Conservation (phyloP, 164 flowering plant species). For the Nymphaea thermarum region DNA sequence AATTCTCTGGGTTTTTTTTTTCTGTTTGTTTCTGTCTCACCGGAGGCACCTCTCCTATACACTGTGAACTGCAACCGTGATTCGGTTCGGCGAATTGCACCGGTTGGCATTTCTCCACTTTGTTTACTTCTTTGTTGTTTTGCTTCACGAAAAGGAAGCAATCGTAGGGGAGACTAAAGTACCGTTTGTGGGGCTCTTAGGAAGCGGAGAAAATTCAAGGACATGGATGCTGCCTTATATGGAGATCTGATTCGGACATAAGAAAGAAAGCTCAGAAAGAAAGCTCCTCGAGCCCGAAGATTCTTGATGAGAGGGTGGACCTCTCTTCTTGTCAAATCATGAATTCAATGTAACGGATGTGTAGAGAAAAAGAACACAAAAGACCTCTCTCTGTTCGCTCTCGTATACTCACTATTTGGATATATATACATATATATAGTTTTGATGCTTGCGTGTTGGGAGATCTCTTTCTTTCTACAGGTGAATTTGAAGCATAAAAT, state of each 20-base stretch:
- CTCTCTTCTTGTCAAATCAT: conserved; percentile 27
- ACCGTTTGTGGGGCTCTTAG: neutral
- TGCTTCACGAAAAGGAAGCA: neutral
- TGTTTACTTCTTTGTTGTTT: neutral
- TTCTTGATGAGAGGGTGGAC: conserved; percentile 22
- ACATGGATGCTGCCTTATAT: neutral
- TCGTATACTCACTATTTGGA: neutral
- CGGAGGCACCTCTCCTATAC: neutral
- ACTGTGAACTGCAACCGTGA: neutral
- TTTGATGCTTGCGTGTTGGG: too few species aligned
- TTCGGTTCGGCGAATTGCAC: neutral
- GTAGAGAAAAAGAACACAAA: conserved; percentile 13
- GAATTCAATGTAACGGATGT: conserved; percentile 4
- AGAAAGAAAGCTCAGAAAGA: neutral
- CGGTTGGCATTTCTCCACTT: neutral
- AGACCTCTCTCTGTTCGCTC: conserved; percentile 18
- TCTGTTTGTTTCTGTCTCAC: neutral
- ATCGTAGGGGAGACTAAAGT: neutral
- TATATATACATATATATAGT: too few species aligned
- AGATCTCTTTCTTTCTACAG: too few species aligned
- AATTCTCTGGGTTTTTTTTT: neutral
- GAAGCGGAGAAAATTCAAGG: neutral
- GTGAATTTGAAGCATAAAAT: too few species aligned
- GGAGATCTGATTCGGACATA: neutral
- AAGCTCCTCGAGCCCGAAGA: conserved; percentile 7